Percentiles rank a stretch among this genome's conserved stretches.
Evolutionary conservation across 331 rosid genomes (phyloP).

Genomic region (Rosa hybrid): DNA sequence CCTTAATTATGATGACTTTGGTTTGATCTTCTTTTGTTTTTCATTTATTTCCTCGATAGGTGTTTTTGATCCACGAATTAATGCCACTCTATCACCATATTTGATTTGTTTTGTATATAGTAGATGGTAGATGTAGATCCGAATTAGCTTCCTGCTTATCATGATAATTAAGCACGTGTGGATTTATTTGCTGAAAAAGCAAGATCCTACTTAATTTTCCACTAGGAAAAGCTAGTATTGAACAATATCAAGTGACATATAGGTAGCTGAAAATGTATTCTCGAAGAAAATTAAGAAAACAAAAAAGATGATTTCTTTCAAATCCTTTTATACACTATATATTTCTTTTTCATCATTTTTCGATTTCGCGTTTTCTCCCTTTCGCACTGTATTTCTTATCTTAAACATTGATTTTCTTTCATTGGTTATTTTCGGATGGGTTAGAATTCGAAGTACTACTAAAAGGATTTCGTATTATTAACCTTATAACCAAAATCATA

Average conservation of each 20-base stretch:
- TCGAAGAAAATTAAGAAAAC: background rate
- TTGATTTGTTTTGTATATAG: background rate
- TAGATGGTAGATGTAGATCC: background rate
- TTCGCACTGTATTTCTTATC: no score
- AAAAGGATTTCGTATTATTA: no score
- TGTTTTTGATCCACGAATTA: background rate
- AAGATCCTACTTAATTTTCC: constrained; percentile 19
- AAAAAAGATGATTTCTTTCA: no score
- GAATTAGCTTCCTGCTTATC: background rate
- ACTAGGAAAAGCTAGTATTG: background rate
- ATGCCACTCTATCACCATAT: background rate
- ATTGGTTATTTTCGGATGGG: no score
- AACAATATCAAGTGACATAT: background rate
- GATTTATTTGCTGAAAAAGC: background rate
- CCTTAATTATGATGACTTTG: background rate
- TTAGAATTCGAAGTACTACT: no score
- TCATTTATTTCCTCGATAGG: background rate
- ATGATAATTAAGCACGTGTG: background rate
- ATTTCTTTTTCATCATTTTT: no score
- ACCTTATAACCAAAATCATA: no score
- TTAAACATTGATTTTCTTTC: no score
- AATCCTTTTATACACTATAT: no score
- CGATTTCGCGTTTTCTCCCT: no score
- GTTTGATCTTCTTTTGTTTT: background rate
- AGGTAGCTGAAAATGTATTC: background rate